These are phyloP conservation scores for Cyclocybe aegerita DNA, from an alignment of 768 basidiomycete species.

Conservation along the genomic window DNA sequence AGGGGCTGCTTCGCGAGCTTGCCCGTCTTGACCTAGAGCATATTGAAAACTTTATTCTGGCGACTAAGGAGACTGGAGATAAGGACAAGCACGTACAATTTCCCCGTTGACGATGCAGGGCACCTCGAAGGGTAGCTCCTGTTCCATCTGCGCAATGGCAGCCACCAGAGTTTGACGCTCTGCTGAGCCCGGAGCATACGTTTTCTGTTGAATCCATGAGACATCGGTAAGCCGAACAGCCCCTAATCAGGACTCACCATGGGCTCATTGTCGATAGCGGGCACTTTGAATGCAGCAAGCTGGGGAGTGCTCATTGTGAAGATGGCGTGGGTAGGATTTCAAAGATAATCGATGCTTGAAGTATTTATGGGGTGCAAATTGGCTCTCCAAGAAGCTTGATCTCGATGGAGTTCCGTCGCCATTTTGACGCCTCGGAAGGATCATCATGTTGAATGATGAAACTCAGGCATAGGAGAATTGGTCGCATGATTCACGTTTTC, in stretches of 20 bases:
- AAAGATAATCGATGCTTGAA: too few species aligned
- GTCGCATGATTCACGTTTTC: too few species aligned
- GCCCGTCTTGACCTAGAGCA: slow-evolving; percentile 72
- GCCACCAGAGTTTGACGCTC: slow-evolving; percentile 76
- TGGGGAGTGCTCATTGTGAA: slow-evolving; percentile 62
- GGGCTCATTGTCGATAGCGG: slow-evolving; percentile 88
- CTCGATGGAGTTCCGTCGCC: too few species aligned
- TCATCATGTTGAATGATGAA: too few species aligned
- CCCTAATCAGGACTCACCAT: slow-evolving; percentile 54
- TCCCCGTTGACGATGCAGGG: slow-evolving; percentile 93
- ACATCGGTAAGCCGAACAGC: background rate
- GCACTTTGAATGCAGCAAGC: slow-evolving; percentile 85
- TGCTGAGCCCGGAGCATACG: slow-evolving; percentile 75
- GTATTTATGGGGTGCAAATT: too few species aligned
- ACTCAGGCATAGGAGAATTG: too few species aligned
- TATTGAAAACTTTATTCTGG: background rate
- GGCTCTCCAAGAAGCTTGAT: too few species aligned
- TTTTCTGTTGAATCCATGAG: slow-evolving; percentile 43
- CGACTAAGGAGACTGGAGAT: slow-evolving; percentile 1
- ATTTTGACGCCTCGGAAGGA: too few species aligned
- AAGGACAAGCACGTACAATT: slow-evolving; percentile 47
- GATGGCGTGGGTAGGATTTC: slow-evolving; percentile 21
- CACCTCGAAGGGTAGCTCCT: slow-evolving; percentile 85
- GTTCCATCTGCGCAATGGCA: slow-evolving; percentile 78
- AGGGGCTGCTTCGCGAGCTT: slow-evolving; percentile 76